Evolutionary conservation across 768 basidiomycete species (phyloP).

Genomic region (Amanita pseudoporphyria): DNA sequence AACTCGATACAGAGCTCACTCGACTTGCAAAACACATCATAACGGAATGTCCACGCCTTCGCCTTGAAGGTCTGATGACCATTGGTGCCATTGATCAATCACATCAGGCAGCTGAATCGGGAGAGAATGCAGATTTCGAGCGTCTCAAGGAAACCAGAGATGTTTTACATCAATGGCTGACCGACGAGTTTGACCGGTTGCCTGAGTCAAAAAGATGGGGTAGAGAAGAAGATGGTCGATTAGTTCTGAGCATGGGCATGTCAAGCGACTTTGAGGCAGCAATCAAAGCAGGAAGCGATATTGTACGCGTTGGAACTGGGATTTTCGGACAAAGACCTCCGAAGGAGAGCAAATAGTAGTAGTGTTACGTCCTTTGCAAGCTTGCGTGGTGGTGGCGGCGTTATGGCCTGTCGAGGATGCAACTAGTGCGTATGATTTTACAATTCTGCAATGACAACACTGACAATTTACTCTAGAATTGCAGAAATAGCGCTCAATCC

Average conservation of each 20-base stretch:
- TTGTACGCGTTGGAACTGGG: conserved; percentile 85
- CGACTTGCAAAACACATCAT: conserved; percentile 67
- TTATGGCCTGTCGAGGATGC: too few species aligned
- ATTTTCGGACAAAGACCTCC: conserved; percentile 73
- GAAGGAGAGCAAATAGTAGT: too few species aligned
- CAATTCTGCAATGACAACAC: too few species aligned
- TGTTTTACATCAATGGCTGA: conserved; percentile 39
- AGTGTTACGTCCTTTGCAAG: too few species aligned
- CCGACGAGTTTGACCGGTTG: conserved; percentile 13
- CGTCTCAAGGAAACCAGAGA: conserved; percentile 55
- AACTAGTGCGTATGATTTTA: too few species aligned
- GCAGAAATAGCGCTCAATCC: too few species aligned
- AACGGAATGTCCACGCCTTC: conserved; percentile 60
- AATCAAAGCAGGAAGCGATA: conserved; percentile 71
- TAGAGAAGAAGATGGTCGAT: conserved; percentile 30
- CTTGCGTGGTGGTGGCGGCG: too few species aligned
- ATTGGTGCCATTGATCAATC: conserved; percentile 82
- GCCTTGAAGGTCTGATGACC: conserved; percentile 88
- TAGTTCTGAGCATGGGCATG: conserved; percentile 92
- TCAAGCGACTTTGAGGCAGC: conserved; percentile 90
- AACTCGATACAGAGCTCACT: conserved; percentile 44
- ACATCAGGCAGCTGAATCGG: conserved; percentile 33
- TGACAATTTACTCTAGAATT: too few species aligned
- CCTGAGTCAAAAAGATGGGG: conserved; percentile 33
- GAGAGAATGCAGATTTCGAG: conserved; percentile 64